Conservation (phyloP, 768 basidiomycete species). For the Naganishia kalamii region DNA sequence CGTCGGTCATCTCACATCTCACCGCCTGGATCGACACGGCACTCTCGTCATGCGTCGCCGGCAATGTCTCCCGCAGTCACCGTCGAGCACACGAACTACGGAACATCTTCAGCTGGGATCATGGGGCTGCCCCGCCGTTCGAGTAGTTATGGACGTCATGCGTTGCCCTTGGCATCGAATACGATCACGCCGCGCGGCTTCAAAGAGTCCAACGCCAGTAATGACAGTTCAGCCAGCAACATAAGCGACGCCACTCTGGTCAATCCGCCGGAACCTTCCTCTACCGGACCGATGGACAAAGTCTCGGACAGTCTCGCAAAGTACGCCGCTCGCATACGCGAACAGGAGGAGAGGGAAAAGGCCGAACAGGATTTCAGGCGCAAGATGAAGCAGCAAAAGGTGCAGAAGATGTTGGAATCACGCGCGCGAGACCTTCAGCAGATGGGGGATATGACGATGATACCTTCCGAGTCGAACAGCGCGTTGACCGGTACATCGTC, state of each 20-base stretch:
- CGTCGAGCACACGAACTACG: neutral
- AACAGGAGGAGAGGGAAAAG: neutral
- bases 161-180: neutral
- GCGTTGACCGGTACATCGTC: conserved; percentile 4
- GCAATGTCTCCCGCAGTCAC: conserved; percentile 8
- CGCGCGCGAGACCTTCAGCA: conserved; percentile 6
- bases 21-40: conserved; percentile 1
- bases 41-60: neutral
- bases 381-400: neutral
- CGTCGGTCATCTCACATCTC: conserved; percentile 1
- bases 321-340: conserved; percentile 1
- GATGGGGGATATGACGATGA: neutral
- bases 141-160: conserved; percentile 1
- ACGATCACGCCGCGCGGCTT: neutral
- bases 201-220: conserved; percentile 3
- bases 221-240: neutral
- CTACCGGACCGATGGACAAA: conserved; percentile 1
- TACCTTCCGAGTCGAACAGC: neutral
- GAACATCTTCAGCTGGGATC: neutral
- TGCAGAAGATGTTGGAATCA: neutral
- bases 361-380: neutral
- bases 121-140: neutral
- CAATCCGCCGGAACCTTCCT: neutral
- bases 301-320: conserved; percentile 5
- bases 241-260: neutral